These are phyloP conservation scores for Cladophialophora chaetospira DNA, from an alignment of 2,329 filamentous ascomycete genomes.

Conservation along the genomic window DNA sequence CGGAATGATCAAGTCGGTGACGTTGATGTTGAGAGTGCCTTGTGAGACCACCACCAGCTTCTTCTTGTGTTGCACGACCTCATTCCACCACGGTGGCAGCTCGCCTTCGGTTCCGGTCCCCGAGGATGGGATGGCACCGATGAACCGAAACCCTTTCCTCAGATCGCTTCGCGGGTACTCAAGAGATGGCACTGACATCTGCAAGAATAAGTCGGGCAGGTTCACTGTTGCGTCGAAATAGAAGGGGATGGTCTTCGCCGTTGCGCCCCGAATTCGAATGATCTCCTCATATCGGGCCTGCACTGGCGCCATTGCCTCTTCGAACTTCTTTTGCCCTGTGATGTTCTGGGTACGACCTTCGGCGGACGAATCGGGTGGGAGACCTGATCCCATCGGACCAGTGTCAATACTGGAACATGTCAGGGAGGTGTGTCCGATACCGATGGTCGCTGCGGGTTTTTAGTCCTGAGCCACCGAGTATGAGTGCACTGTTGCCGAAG, in stretches of 20 bases:
- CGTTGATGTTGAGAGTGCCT: neutral
- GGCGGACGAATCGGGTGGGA: neutral
- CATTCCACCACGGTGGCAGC: neutral
- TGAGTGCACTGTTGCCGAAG: neutral
- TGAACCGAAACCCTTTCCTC: neutral
- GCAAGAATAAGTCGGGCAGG: neutral
- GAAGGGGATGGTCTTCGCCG: neutral
- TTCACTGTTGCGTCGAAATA: constrained; percentile 2
- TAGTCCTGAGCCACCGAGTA: neutral
- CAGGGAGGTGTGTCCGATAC: neutral
- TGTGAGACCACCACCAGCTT: neutral
- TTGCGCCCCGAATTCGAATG: neutral
- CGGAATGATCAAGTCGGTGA: constrained; percentile 4
- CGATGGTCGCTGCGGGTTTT: neutral
- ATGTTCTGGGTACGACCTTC: neutral
- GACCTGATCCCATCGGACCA: neutral
- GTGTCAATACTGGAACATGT: neutral
- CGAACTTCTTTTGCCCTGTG: neutral
- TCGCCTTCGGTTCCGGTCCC: neutral
- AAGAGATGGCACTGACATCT: neutral
- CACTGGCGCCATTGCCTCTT: neutral
- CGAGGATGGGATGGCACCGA: neutral
- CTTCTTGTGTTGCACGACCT: neutral
- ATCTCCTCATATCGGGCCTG: neutral
- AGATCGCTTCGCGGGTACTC: constrained; percentile 1